A percentile compares a stretch with the other conserved stretches of the same genome.
These are phyloP conservation scores for Boletus rufocinnamomeus DNA, from an alignment of 768 basidiomycete species.

Conservation along the genomic window DNA sequence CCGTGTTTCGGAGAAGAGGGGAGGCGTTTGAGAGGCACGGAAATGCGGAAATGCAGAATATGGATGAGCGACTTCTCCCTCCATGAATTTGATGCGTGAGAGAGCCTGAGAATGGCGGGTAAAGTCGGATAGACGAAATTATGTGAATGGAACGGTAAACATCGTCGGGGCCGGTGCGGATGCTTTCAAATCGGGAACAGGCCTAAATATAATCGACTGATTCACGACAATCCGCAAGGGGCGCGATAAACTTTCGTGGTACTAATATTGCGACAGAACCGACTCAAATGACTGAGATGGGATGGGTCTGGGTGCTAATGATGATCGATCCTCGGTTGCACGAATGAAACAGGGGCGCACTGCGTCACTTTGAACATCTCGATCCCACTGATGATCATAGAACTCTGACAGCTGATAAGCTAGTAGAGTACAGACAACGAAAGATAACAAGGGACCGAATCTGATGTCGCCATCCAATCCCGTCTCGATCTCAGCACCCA, in stretches of 20 bases:
- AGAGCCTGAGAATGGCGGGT: too few relatives aligned
- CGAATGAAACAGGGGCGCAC: not conserved
- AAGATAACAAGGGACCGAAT: not conserved
- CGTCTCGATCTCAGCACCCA: not conserved
- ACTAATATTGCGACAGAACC: not conserved
- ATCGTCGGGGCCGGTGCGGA: not conserved
- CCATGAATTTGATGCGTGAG: not conserved
- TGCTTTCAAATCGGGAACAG: not conserved
- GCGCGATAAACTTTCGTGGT: not conserved
- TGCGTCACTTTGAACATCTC: not conserved
- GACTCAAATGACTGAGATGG: not conserved
- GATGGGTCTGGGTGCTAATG: not conserved
- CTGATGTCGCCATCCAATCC: not conserved
- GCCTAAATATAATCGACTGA: not conserved
- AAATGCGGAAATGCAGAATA: not conserved
- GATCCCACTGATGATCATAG: not conserved
- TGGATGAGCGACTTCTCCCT: not conserved
- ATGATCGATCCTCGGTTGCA: not conserved
- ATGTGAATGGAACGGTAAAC: not conserved
- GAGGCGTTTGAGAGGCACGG: not conserved
- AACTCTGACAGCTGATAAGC: not conserved
- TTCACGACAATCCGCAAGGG: not conserved
- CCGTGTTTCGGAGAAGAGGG: not conserved
- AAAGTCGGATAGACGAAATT: constrained; percentile 4
- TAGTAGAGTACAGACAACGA: not conserved